Evolutionary conservation across 1,139 yeast species (phyloP).

Genomic region (Cylindricascospora bacillispora): DNA sequence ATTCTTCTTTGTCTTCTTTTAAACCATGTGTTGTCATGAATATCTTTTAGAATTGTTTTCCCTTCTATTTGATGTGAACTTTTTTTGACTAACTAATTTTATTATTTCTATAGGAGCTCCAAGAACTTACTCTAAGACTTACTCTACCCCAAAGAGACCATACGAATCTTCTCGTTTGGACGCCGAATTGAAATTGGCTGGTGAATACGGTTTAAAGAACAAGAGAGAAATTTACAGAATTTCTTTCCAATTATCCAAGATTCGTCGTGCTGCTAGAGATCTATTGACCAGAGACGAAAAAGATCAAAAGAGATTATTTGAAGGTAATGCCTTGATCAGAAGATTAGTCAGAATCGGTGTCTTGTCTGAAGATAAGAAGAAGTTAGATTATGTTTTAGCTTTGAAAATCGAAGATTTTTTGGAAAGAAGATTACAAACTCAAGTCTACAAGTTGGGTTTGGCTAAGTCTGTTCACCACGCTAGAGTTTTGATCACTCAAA

Average conservation of each 20-base stretch:
- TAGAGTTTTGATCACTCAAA: conserved; percentile 95
- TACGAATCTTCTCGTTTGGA: conserved; percentile 99
- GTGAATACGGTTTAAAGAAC: conserved; percentile 98
- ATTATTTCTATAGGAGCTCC: conserved; percentile 95
- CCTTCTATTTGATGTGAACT: background rate
- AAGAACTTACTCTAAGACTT: conserved; percentile 98
- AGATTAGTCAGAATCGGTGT: conserved; percentile 62
- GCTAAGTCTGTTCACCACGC: conserved; percentile 99
- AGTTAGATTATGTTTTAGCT: conserved; percentile 98
- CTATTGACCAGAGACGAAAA: conserved; percentile 98
- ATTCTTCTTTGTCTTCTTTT: too few species aligned
- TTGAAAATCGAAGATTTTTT: conserved; percentile 97
- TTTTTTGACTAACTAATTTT: conserved; percentile 42
- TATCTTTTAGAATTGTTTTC: too few species aligned
- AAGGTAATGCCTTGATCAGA: conserved; percentile 89
- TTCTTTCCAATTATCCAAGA: conserved; percentile 90
- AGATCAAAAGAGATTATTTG: conserved; percentile 99
- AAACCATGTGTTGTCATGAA: too few species aligned
- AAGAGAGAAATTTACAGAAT: conserved; percentile 73
- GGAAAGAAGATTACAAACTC: conserved; percentile 99
- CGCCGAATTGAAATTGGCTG: conserved; percentile 94
- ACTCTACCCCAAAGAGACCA: conserved; percentile 96
- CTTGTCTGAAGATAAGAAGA: conserved; percentile 98
- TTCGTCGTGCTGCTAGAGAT: conserved; percentile 99
- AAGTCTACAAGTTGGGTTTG: conserved; percentile 98